Evolutionary conservation across 1,284 basidiomycete genomes (phyloP).

Genomic region (Microbotryum violaceum): DNA sequence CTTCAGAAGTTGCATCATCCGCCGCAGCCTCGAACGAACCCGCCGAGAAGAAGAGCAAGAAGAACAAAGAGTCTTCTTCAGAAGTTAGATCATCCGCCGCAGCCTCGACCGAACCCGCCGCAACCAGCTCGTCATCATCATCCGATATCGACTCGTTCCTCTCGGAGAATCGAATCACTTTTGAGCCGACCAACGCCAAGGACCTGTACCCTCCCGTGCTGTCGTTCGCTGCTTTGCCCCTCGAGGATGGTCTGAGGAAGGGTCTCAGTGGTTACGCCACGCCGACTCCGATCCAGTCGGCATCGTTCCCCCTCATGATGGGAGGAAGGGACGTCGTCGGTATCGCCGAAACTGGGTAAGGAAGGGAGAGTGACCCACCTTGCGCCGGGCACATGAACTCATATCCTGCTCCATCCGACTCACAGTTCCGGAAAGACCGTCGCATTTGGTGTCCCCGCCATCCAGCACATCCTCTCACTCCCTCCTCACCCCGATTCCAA

Average conservation of each 20-base stretch:
- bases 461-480: slow-evolving; percentile 56
- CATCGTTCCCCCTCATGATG: slow-evolving; percentile 54
- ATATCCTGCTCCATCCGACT: not conserved
- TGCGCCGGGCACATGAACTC: not conserved
- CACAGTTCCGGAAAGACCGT: slow-evolving; percentile 73
- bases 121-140: slow-evolving; percentile 25
- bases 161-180: slow-evolving; percentile 62
- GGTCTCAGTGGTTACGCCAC: slow-evolving; percentile 68
- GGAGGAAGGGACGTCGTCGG: slow-evolving; percentile 60
- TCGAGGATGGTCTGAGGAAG: slow-evolving; percentile 55
- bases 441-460: slow-evolving; percentile 87
- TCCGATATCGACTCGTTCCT: slow-evolving; percentile 59
- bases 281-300: slow-evolving; percentile 93
- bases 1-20: slow-evolving; percentile 14
- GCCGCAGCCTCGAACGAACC: slow-evolving; percentile 23
- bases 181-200: slow-evolving; percentile 49
- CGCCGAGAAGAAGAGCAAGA: slow-evolving; percentile 38
- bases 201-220: slow-evolving; percentile 60
- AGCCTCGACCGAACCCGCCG: slow-evolving; percentile 9
- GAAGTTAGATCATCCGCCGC: slow-evolving; percentile 22
- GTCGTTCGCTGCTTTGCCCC: slow-evolving; percentile 61
- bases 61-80: slow-evolving; percentile 28
- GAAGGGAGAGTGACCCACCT: not conserved
- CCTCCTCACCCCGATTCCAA: slow-evolving; percentile 21
- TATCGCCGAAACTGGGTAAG: slow-evolving; percentile 94